These are phyloP conservation scores for Tetrahymena malaccensis DNA, from an alignment of 73 alveolate species.

Conservation along the genomic window DNA sequence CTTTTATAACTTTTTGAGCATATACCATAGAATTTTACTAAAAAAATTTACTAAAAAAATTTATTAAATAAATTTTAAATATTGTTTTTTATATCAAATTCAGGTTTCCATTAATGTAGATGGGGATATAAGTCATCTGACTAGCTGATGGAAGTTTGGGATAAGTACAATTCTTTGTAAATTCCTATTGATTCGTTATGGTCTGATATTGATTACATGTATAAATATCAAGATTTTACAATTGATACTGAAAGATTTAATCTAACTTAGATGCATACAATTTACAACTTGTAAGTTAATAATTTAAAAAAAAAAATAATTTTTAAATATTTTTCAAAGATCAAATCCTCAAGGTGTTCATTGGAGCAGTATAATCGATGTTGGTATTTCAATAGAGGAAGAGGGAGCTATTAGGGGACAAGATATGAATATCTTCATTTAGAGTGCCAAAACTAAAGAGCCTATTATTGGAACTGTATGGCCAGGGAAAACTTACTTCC, in stretches of 20 bases:
- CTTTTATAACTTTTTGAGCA: background rate
- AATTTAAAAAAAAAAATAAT: no score
- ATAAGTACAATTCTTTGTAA: constrained; percentile 49
- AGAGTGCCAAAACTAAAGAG: constrained; percentile 3
- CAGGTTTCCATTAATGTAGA: constrained; percentile 94
- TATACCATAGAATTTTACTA: background rate
- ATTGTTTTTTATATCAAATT: background rate
- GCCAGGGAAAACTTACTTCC: constrained; percentile 86
- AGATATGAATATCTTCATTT: constrained; percentile 44
- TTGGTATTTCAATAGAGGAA: constrained; percentile 69
- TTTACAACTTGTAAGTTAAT: constrained; percentile 43
- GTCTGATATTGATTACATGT: constrained; percentile 96
- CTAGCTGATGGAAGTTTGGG: constrained; percentile 51
- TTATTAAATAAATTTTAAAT: background rate
- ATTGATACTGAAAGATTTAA: constrained; percentile 39
- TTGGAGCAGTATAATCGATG: constrained; percentile 85
- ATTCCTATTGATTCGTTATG: constrained; percentile 93
- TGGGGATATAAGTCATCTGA: constrained; percentile 80
- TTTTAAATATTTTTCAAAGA: constrained; percentile 10
- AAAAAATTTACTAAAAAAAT: no score
- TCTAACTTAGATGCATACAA: background rate
- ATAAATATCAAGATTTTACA: constrained; percentile 71
- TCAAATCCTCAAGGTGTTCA: constrained; percentile 49
- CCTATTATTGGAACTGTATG: constrained; percentile 72
- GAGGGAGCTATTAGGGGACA: constrained; percentile 38